Percentiles rank a stretch among this genome's conserved stretches.
These are phyloP conservation scores for Oryza glumipatula DNA, from an alignment of 176 grass and related monocot genomes.

Conservation along the genomic window DNA sequence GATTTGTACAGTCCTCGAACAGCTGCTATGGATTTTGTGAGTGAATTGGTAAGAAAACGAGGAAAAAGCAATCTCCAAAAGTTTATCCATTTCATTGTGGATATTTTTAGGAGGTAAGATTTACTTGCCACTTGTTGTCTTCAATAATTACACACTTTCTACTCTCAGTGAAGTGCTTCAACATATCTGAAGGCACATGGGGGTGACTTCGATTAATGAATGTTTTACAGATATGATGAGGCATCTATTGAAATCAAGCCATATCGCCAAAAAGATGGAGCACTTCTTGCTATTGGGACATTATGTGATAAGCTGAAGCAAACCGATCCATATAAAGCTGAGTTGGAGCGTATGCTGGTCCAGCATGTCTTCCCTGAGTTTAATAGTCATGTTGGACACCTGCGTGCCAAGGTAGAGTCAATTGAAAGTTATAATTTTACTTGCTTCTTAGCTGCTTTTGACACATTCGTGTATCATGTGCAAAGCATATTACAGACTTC, in stretches of 20 bases:
- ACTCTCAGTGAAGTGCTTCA: background rate
- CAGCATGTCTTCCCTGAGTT: constrained; percentile 93
- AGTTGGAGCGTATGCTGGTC: constrained; percentile 78
- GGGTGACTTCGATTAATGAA: constrained; percentile 24
- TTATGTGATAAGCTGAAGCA: constrained; percentile 93
- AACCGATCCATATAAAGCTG: constrained; percentile 81
- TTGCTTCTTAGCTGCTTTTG: constrained; percentile 12
- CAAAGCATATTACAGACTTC: background rate
- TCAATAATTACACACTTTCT: background rate
- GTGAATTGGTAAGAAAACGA: constrained; percentile 92
- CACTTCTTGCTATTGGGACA: constrained; percentile 91
- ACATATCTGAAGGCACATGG: background rate
- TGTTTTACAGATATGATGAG: constrained; percentile 66
- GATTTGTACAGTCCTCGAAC: constrained; percentile 94
- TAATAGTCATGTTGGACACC: constrained; percentile 59
- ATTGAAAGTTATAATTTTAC: constrained; percentile 34
- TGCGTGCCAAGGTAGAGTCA: constrained; percentile 73
- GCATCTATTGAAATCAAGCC: constrained; percentile 61
- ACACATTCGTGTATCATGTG: background rate
- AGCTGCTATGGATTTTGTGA: constrained; percentile 92
- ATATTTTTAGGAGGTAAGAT: constrained; percentile 73
- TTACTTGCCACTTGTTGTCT: constrained; percentile 14
- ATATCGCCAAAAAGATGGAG: constrained; percentile 93
- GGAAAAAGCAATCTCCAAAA: constrained; percentile 86
- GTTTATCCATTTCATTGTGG: constrained; percentile 93